phyloP scores from a whole-genome alignment of 2,329 filamentous ascomycete species.

The Paecilomyces formosus region DNA sequence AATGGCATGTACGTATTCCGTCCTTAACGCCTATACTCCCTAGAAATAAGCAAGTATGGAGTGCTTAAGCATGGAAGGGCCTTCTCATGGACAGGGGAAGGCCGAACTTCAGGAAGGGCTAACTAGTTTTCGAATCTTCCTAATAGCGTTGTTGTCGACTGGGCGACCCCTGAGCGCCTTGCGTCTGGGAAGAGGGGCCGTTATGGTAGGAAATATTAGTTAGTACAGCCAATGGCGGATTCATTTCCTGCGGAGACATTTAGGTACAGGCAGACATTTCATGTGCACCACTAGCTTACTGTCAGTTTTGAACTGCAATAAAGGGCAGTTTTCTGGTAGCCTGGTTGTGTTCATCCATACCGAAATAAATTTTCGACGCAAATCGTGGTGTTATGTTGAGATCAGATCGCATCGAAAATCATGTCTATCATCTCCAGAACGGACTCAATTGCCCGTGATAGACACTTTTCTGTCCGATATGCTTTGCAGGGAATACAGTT shows the following conservation, averaged over 20 bases:
- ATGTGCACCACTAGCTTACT: neutral
- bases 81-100: too few species aligned
- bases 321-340: neutral
- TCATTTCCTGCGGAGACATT: neutral
- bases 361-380: neutral
- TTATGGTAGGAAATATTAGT: neutral
- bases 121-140: neutral
- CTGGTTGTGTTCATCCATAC: neutral
- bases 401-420: neutral
- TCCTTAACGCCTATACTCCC: too few species aligned
- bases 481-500: neutral
- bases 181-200: neutral
- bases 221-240: neutral
- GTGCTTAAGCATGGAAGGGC: too few species aligned
- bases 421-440: neutral
- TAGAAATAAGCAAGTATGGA: too few species aligned
- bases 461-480: neutral
- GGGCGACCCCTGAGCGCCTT: neutral
- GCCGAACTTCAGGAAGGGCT: too few species aligned
- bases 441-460: neutral
- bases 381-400: neutral
- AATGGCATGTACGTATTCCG: too few species aligned
- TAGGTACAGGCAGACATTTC: neutral
- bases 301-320: neutral
- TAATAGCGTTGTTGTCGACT: neutral